Conservation (phyloP, 768 basidiomycete species). For the Cantharellus cinnabarinus region DNA sequence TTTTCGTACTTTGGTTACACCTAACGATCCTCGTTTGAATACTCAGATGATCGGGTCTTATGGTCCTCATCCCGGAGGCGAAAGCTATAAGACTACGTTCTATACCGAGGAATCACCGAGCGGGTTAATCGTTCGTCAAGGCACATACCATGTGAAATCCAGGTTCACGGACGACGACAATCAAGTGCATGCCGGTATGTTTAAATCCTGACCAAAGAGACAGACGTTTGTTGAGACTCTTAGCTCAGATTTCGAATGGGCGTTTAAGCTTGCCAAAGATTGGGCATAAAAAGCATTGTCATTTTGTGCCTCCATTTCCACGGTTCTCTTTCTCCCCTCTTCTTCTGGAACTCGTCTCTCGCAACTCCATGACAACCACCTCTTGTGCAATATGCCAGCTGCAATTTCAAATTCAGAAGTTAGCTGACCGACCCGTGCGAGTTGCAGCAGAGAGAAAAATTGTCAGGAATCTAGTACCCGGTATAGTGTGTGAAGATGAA, state of each 20-base stretch:
- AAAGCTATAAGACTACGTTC: conserved; percentile 57
- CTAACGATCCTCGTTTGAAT: background rate
- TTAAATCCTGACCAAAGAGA: background rate
- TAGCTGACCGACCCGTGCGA: too few relatives aligned
- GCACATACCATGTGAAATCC: conserved; percentile 57
- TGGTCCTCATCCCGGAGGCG: conserved; percentile 44
- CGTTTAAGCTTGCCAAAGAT: conserved; percentile 80
- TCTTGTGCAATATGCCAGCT: too few relatives aligned
- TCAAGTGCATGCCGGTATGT: conserved; percentile 54
- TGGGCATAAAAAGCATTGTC: conserved; percentile 31
- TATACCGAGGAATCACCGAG: conserved; percentile 45
- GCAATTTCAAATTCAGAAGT: too few relatives aligned
- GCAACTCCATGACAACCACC: too few relatives aligned
- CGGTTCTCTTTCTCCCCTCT: background rate
- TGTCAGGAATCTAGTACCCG: too few relatives aligned
- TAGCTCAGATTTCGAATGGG: conserved; percentile 60
- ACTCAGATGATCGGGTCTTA: conserved; percentile 75
- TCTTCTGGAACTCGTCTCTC: too few relatives aligned
- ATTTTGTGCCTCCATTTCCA: background rate
- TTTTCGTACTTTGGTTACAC: background rate
- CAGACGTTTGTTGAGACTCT: background rate
- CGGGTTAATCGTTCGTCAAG: conserved; percentile 67
- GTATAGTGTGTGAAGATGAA: too few relatives aligned
- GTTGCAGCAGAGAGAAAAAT: too few relatives aligned
- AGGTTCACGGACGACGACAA: conserved; percentile 80